These are phyloP conservation scores for Saururus chinensis DNA, from an alignment of 164 flowering plant species.

Conservation along the genomic window DNA sequence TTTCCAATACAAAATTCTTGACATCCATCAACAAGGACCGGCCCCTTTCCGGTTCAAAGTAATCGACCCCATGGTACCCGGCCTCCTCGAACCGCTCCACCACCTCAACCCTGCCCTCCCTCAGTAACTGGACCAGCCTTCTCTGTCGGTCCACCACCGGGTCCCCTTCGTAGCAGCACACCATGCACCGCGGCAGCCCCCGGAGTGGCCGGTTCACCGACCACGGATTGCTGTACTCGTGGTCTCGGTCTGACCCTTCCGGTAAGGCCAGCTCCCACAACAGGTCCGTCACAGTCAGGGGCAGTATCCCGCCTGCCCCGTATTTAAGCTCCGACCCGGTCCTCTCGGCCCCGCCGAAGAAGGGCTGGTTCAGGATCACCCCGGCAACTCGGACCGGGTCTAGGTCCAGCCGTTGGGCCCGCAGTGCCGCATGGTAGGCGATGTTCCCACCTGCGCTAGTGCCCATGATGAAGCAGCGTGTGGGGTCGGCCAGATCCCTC, in stretches of 20 bases:
- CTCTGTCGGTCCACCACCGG: constrained; percentile 28
- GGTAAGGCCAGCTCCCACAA: constrained; percentile 55
- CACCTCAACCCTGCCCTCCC: constrained; percentile 20
- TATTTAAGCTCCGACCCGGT: constrained; percentile 2
- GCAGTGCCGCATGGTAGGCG: background rate
- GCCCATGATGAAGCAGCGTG: background rate
- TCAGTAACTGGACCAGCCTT: constrained; percentile 25
- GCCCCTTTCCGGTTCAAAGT: constrained; percentile 16
- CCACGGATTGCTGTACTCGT: constrained; percentile 41
- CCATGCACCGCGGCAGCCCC: constrained; percentile 31
- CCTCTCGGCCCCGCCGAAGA: constrained; percentile 2
- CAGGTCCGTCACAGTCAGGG: constrained; percentile 28
- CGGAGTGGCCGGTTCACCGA: constrained; percentile 8
- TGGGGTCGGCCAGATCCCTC: background rate
- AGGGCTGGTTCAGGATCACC: constrained; percentile 3
- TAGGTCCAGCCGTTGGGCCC: background rate
- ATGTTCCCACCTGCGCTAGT: constrained; percentile 1
- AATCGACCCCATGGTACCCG: constrained; percentile 26
- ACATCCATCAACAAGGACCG: constrained; percentile 5
- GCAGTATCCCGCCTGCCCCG: constrained; percentile 25
- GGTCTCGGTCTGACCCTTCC: constrained; percentile 38
- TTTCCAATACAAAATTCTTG: constrained; percentile 17
- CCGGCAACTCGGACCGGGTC: constrained; percentile 7
- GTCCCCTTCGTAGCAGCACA: constrained; percentile 12
- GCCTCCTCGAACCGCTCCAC: constrained; percentile 16